These are phyloP conservation scores for Jatropha podagrica DNA, from an alignment of 441 rosid genomes.

Conservation along the genomic window DNA sequence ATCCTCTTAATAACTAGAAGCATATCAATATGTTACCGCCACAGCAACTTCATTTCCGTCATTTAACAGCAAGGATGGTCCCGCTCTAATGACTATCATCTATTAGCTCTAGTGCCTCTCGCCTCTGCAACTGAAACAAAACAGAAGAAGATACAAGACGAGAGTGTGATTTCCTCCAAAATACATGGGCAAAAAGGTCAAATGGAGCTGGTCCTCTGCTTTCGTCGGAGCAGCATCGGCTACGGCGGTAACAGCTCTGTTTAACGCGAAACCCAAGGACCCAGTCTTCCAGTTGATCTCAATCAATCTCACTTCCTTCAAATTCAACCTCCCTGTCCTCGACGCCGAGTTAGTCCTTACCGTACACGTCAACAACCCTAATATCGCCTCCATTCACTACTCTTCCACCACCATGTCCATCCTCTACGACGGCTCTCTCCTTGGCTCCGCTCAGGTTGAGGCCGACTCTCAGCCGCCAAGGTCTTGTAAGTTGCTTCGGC, in stretches of 20 bases:
- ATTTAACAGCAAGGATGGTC: no score
- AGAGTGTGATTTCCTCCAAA: neutral
- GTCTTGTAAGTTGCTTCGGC: constrained; percentile 60
- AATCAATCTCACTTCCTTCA: constrained; percentile 72
- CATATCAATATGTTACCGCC: no score
- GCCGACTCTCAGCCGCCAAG: constrained; percentile 69
- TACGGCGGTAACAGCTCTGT: constrained; percentile 40
- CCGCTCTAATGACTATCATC: no score
- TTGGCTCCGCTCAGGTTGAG: constrained; percentile 64
- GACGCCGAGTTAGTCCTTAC: constrained; percentile 77
- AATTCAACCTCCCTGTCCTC: constrained; percentile 65
- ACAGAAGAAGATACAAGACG: neutral
- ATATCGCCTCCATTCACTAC: constrained; percentile 61
- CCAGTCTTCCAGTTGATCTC: constrained; percentile 80
- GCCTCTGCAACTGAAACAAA: no score
- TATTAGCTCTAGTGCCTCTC: no score
- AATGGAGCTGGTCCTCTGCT: constrained; percentile 81
- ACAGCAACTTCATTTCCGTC: no score
- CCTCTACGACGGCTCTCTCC: constrained; percentile 76
- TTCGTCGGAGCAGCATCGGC: constrained; percentile 67
- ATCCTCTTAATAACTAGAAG: no score
- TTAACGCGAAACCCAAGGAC: constrained; percentile 64
- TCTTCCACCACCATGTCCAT: constrained; percentile 74
- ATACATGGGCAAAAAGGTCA: constrained; percentile 41
- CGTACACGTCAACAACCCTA: constrained; percentile 83